These are phyloP conservation scores for Magnaporthiopsis poae DNA, from an alignment of 2,329 filamentous ascomycete species.

Conservation along the genomic window DNA sequence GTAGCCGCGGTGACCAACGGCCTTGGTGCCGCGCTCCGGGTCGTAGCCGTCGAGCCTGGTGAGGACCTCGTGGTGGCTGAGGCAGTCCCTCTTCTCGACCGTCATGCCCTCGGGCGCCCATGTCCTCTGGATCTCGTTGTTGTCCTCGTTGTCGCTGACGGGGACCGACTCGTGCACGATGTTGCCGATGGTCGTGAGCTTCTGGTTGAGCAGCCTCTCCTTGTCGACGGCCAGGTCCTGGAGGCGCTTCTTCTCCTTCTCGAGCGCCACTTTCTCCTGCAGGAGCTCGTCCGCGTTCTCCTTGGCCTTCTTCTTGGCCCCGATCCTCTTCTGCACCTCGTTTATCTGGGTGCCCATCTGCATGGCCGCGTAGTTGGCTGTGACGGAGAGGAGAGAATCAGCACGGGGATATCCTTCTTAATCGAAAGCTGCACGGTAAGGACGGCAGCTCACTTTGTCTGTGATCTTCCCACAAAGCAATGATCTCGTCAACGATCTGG, in stretches of 20 bases:
- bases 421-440: too few species aligned
- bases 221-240: slow-evolving; percentile 68
- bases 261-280: slow-evolving; percentile 43
- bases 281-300: slow-evolving; percentile 49
- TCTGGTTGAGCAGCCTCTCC: slow-evolving; percentile 61
- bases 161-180: slow-evolving; percentile 84
- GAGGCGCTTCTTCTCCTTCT: slow-evolving; percentile 72
- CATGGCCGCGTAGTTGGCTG: slow-evolving; percentile 36
- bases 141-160: slow-evolving; percentile 74
- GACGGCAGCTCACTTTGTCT: slow-evolving; percentile 39
- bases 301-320: slow-evolving; percentile 86
- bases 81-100: slow-evolving; percentile 61
- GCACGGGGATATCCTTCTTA: neutral
- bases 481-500: slow-evolving; percentile 82
- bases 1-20: slow-evolving; percentile 90
- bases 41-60: slow-evolving; percentile 83
- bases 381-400: neutral
- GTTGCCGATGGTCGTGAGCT: slow-evolving; percentile 79
- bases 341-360: slow-evolving; percentile 80
- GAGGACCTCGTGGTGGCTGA: slow-evolving; percentile 93
- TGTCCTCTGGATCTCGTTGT: slow-evolving; percentile 66
- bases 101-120: slow-evolving; percentile 69
- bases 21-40: slow-evolving; percentile 81
- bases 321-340: slow-evolving; percentile 79
- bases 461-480: slow-evolving; percentile 76